Conservation (phyloP, 2,329 filamentous ascomycete genomes). For the Huntiella decipiens region DNA sequence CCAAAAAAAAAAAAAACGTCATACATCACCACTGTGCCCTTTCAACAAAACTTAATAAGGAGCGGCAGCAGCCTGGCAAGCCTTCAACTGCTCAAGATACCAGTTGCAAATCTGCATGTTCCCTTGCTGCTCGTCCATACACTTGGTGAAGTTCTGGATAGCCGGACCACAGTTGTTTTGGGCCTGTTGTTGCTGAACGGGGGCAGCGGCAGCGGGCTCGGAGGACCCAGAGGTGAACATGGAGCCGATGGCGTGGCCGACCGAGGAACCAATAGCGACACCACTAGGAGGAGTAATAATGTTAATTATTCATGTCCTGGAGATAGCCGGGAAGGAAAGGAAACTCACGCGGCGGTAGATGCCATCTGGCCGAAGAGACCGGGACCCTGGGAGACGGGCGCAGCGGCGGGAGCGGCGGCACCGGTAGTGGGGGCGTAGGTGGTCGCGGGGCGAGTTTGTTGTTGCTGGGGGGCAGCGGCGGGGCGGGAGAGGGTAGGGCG, state of each 20-base stretch:
- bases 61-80: conserved; percentile 9
- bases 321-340: neutral
- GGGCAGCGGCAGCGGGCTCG: conserved; percentile 20
- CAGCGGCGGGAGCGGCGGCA: conserved; percentile 24
- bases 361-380: conserved; percentile 95
- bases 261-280: conserved; percentile 86
- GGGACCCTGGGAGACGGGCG: conserved; percentile 43
- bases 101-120: conserved; percentile 93
- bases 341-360: conserved; percentile 81
- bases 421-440: conserved; percentile 31
- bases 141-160: conserved; percentile 73
- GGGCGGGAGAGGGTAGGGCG: conserved; percentile 42
- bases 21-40: neutral
- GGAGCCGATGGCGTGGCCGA: conserved; percentile 86
- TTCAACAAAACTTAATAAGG: conserved; percentile 4
- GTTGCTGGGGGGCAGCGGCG: conserved; percentile 33
- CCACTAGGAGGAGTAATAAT: conserved; percentile 37
- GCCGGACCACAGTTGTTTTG: conserved; percentile 55
- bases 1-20: too few relatives aligned
- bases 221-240: conserved; percentile 57
- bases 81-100: conserved; percentile 80
- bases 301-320: neutral
- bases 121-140: conserved; percentile 87
- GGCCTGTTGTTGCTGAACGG: conserved; percentile 31
- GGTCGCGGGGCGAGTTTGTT: conserved; percentile 53